Evolutionary conservation across 1,284 basidiomycete species (phyloP), one percentile per base, ranked within the genome.

Genomic region (Pterulicium gracile): DNA sequence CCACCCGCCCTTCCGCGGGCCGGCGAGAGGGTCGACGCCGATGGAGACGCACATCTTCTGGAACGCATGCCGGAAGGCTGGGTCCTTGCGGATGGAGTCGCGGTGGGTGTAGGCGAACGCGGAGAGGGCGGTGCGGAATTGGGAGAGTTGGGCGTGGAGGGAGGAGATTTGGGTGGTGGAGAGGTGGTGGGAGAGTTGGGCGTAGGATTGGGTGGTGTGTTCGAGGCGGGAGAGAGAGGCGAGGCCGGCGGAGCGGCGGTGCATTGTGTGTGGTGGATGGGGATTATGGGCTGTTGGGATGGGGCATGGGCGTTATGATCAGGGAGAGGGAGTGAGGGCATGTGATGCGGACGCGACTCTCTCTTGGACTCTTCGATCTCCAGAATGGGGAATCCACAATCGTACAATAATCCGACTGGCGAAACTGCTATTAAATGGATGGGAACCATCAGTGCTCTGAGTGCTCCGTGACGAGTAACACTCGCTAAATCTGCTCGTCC

Each of bases 21-120:
- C 88, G 1, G 88, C 87, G 15, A 98, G 75, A 0, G 96, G 95
- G 61, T 98, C 96, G 15, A 99, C 90, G 21, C 92, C 93, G 47
- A 99, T 88, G 13, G 85, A 83, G 1, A 86, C 78, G 61, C 96
- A 99, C 92, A 98, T 97, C 50, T 89, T 85, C 56, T 94, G 91
- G 64, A 98, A 98, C 13, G 84, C 86, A 69, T 88, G 86, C 2
- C 95, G 76, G 60, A 98, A 95, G 1, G 77, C 74, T 1, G 96
- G 89, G 57, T 97, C 89, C 47, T 73, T 73, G 49, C 80, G 75
- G 58, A 99, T 98, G 49, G 88, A 82, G 42, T 84, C 77, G 18
- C 90, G 81, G 61, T 98, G 94, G 10, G 76, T 77, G 3, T 77
- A 69, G 0, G 94, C 91, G 58, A 98, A 98, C 49, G 74, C 71